Percentiles rank a stretch among this genome's conserved stretches.
Conservation (phyloP, 345 rosid species). For the Hevea brasiliensis region DNA sequence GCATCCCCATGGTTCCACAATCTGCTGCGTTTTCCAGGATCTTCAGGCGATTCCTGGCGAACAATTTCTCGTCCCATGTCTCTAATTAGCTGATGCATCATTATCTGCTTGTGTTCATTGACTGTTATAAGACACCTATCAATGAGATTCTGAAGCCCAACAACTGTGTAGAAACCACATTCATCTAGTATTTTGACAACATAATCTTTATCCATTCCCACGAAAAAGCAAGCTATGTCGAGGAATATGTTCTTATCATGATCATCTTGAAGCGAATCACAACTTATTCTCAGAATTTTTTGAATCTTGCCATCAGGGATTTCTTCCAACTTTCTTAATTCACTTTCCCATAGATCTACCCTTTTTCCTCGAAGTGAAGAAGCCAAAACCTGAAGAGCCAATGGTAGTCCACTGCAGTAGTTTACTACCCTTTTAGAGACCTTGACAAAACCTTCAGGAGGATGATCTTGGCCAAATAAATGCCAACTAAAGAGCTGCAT, state of each 20-base stretch:
- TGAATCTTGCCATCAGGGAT: not conserved
- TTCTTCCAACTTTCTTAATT: not conserved
- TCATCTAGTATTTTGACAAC: not conserved
- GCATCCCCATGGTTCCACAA: not conserved
- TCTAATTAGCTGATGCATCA: conserved; percentile 16
- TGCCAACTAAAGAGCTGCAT: not conserved
- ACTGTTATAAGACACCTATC: not conserved
- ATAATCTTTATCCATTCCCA: conserved; percentile 7
- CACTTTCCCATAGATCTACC: not conserved
- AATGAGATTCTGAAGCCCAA: not conserved
- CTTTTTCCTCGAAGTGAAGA: not conserved
- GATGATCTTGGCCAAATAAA: not conserved
- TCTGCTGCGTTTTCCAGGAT: not conserved
- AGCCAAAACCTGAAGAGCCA: conserved; percentile 10
- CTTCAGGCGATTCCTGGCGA: not conserved
- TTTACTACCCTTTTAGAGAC: not conserved
- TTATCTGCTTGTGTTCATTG: not conserved
- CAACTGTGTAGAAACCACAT: not conserved
- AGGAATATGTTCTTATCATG: conserved; percentile 6
- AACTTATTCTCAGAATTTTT: conserved; percentile 7
- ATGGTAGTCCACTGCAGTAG: conserved; percentile 4
- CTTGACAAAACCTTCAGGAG: not conserved
- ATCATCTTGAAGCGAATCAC: conserved; percentile 5
- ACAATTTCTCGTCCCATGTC: conserved; percentile 13
- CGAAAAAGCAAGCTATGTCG: conserved; percentile 14